Conservation (phyloP, 2,329 filamentous ascomycete genomes). For the Raffaelea albimanens region DNA sequence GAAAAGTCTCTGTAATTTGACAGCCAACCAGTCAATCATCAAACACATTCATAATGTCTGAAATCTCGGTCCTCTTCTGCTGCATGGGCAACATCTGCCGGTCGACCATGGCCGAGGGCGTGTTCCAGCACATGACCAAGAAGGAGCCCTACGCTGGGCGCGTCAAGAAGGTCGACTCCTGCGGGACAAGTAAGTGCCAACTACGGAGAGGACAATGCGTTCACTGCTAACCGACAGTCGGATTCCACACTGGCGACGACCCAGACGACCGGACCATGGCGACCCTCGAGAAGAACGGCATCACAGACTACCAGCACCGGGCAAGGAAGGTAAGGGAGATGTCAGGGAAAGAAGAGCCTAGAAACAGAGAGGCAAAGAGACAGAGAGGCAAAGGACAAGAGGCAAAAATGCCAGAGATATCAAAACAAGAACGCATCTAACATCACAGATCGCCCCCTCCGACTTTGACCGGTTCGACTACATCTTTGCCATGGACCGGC, state of each 20-base stretch:
- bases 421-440: too few species aligned
- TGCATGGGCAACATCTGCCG: constrained; percentile 94
- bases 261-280: constrained; percentile 79
- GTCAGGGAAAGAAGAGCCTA: background rate
- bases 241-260: constrained; percentile 68
- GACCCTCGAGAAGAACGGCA: constrained; percentile 64
- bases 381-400: background rate
- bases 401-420: too few species aligned
- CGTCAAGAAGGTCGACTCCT: constrained; percentile 70
- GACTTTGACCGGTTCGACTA: constrained; percentile 89
- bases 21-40: background rate
- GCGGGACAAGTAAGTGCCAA: constrained; percentile 53
- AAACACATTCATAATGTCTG: constrained; percentile 14
- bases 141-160: constrained; percentile 48
- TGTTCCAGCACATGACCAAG: constrained; percentile 65
- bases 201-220: background rate
- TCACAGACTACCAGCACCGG: constrained; percentile 65
- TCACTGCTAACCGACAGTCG: constrained; percentile 34
- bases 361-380: background rate
- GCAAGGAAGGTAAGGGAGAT: constrained; percentile 57
- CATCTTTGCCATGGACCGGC: constrained; percentile 86
- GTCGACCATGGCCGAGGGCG: constrained; percentile 92
- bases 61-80: constrained; percentile 76
- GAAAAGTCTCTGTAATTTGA: background rate
- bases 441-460: constrained; percentile 37